Evolutionary conservation across 805 yeast genomes (phyloP), one percentile per base, ranked within the genome.

Genomic region (Teunomyces stri): DNA sequence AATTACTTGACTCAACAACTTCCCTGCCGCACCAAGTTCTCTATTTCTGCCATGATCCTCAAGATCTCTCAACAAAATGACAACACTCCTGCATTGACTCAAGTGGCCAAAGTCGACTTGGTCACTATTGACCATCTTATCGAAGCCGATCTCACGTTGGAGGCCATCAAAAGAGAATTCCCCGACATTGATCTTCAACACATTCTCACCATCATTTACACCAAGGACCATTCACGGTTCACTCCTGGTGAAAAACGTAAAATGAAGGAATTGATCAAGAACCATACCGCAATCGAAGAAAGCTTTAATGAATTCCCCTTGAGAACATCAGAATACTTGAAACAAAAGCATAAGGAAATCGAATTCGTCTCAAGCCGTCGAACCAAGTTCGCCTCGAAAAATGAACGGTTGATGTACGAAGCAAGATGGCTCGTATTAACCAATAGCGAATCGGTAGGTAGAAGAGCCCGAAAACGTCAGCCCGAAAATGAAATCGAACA

Each of bases 381-480:
- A 49, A 59, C 60, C 10, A 58, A 53, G 22, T 69, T 69, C 45
- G 59, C 61, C 33, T 62, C 52, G 35, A 43, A 50, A 5, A 53
- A 58, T n/a, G 75, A 70, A 31, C 52, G 64, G 25, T 60, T 72
- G 21, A 51, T 68, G 6, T 72, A 70, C 48, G 73, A 68, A 44
- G 74, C 76, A 0, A 61, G 67, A 45, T 72, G 76, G 77, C 62
- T 60, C 38, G 43, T 45, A 28, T 51, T 61, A 1, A 59, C 65
- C 4, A 57, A 54, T 50, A 45, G 44, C 4, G 48, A 46, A 15
- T 36, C 46, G 22, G 15, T n/a, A 6, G 12, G 25, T 20, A 27
- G 34, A 10, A 28, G 43, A 16, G 10, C 22, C 9, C 43, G 43
- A 5, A 40, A 22, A 18, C 31, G 43, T 6, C 12, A 6, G 13